Evolutionary conservation across 768 basidiomycete species (phyloP).

Genomic region (Naganishia onofrii): DNA sequence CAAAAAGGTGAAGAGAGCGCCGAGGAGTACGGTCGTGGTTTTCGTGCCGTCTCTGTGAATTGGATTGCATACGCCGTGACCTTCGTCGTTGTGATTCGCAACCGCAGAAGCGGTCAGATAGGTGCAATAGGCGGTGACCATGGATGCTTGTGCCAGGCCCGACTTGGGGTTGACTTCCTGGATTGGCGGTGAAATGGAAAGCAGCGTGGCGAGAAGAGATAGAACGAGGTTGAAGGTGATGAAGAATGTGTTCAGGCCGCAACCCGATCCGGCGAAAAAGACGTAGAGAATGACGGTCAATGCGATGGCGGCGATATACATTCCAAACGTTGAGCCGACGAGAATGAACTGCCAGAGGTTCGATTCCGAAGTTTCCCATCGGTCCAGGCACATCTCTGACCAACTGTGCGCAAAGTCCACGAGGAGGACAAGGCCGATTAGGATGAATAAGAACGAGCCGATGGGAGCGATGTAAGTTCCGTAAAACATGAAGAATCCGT

Average conservation of each 20-base stretch:
- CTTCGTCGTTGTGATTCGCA: conserved; percentile 76
- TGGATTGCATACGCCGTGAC: conserved; percentile 72
- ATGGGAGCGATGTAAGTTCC: conserved; percentile 84
- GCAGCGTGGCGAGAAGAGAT: conserved; percentile 71
- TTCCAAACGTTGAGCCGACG: conserved; percentile 81
- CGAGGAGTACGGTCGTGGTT: conserved; percentile 81
- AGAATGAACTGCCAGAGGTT: conserved; percentile 95
- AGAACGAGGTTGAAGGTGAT: conserved; percentile 89
- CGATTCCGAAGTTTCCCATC: conserved; percentile 82
- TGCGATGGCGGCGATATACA: conserved; percentile 79
- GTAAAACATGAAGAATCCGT: conserved; percentile 97
- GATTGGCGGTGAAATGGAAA: conserved; percentile 78
- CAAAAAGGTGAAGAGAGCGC: conserved; percentile 92
- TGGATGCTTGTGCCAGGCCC: conserved; percentile 88
- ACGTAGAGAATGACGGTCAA: conserved; percentile 84
- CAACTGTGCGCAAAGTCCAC: conserved; percentile 98
- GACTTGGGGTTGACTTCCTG: conserved; percentile 92
- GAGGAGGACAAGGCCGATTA: conserved; percentile 92
- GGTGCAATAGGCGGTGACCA: conserved; percentile 97
- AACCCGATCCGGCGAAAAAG: conserved; percentile 83
- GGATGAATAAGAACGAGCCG: conserved; percentile 90
- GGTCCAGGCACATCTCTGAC: conserved; percentile 94
- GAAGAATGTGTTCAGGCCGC: conserved; percentile 92
- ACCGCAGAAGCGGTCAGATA: conserved; percentile 93
- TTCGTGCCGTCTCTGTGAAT: conserved; percentile 67